Base-by-base conservation (phyloP, 768 basidiomycete species). In the Albatrellus ellisii region DNA sequence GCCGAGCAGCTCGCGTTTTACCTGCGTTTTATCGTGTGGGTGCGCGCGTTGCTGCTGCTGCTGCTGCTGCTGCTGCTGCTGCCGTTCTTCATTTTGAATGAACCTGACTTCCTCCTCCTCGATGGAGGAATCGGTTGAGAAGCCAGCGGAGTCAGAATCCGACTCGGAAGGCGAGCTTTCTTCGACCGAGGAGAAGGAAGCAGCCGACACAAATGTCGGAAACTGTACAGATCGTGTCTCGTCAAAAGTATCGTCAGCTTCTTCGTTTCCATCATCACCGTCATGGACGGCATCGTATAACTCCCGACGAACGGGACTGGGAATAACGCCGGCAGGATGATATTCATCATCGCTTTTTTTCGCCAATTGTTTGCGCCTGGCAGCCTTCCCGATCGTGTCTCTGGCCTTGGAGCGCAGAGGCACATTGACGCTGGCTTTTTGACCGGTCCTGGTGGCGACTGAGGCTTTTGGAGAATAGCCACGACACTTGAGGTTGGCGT, bases 1-100 rank as follows among this genome's bases (percentile, higher is more conserved):
- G 35, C 73, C 73, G 40, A 81, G 58, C 25, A 78, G 60, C 55
- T 81, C 77, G 38, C 77, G 70, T 36, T 67, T 70, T 22, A 76
- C 57, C 36, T 77, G 71, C n/a, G 75, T 70, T 45, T 59, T 67
- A 28, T 68, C 65, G n/a, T n/a, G n/a, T n/a, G n/a, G n/a, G 14
- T 50, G 50, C 26, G 36, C 39, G 14, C 47, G 47, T 17, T 44
- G 47, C 36, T 43, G 41, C 32, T 49, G 47, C 10, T 48, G 36
- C n/a, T n/a, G n/a, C n/a, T n/a, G n/a, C n/a, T n/a, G 47, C 36
- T 43, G 41, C 32, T 49, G 47, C 10, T 48, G 36, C 8, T 5
- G 28, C 36, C 49, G 47, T 43, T 51, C 50, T 26, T 51, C 50
- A 8, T 41, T 42, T 4, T 26, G 44, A 20, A 51, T 46, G 3